These are phyloP conservation scores for Niebla homalea DNA, from an alignment of 495 filamentous ascomycete genomes.

Conservation along the genomic window DNA sequence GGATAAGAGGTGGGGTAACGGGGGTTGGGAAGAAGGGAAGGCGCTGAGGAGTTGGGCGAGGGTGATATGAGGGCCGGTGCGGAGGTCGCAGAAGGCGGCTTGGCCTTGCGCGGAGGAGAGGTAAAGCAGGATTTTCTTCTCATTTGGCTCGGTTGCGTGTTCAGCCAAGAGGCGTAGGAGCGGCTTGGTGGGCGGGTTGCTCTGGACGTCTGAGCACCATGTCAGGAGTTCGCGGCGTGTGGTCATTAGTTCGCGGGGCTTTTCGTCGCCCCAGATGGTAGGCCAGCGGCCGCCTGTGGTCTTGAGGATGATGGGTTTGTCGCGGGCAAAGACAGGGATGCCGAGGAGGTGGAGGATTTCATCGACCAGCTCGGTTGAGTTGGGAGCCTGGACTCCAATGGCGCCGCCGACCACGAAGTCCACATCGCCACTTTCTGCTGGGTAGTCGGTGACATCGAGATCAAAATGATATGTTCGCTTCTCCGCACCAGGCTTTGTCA, in stretches of 20 bases:
- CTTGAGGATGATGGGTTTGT: constrained; percentile 63
- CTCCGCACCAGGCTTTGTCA: constrained; percentile 83
- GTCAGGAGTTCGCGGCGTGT: constrained; percentile 82
- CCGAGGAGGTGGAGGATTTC: constrained; percentile 69
- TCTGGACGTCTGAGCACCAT: constrained; percentile 92
- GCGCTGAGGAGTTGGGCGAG: constrained; percentile 76
- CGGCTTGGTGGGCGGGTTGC: constrained; percentile 77
- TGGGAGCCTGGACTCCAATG: constrained; percentile 83
- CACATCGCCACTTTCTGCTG: constrained; percentile 61
- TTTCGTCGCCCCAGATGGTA: constrained; percentile 93
- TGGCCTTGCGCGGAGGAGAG: constrained; percentile 85
- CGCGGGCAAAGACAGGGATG: constrained; percentile 62
- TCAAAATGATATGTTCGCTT: constrained; percentile 97
- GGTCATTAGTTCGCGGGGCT: constrained; percentile 67
- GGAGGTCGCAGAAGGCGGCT: constrained; percentile 85
- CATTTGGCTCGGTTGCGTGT: constrained; percentile 60
- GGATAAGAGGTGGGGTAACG: constrained; percentile 66
- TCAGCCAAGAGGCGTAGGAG: constrained; percentile 81
- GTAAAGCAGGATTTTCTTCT: constrained; percentile 77
- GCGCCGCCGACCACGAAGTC: constrained; percentile 97
- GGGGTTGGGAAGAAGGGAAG: constrained; percentile 83
- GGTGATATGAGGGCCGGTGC: constrained; percentile 75
- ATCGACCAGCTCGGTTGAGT: constrained; percentile 63
- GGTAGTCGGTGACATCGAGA: constrained; percentile 91
- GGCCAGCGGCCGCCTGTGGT: constrained; percentile 83